Evolutionary conservation across 768 basidiomycete genomes (phyloP).

Genomic region (Termitomyces sp.): DNA sequence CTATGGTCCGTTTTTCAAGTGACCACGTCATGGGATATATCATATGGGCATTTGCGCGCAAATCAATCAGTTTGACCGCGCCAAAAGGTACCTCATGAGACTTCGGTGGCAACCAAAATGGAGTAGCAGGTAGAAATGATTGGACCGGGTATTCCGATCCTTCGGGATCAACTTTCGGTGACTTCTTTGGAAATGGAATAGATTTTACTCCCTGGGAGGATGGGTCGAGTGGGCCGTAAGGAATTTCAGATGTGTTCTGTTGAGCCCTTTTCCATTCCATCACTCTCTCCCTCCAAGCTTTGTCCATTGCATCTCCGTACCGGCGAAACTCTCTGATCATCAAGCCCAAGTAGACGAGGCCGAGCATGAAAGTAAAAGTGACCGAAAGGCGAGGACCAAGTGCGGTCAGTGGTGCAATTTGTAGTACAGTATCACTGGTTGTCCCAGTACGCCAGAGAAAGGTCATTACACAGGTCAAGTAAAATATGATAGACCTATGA

Average conservation of each 20-base stretch:
- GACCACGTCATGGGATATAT: neutral
- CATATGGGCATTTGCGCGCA: neutral
- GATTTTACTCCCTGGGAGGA: neutral
- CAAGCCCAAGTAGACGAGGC: neutral
- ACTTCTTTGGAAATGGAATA: neutral
- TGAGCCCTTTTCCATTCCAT: neutral
- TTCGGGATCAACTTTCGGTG: neutral
- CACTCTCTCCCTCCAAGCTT: neutral
- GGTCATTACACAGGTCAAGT: conserved; percentile 54
- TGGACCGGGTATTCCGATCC: neutral
- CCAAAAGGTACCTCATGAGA: neutral
- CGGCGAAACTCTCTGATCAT: neutral
- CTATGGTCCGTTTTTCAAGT: neutral
- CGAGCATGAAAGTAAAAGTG: conserved; percentile 22
- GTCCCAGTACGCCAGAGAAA: conserved; percentile 70
- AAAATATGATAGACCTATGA: conserved; percentile 60
- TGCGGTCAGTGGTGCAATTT: conserved; percentile 30
- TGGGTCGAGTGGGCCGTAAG: neutral
- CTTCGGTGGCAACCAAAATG: neutral
- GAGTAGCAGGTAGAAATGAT: neutral
- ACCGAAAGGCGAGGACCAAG: conserved; percentile 52
- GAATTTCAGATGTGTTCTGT: neutral
- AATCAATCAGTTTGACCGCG: neutral
- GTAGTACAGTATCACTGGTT: conserved; percentile 25
- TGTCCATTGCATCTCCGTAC: neutral